Conservation (phyloP, 2,329 filamentous ascomycete species). For the Grosmannia clavigera region DNA sequence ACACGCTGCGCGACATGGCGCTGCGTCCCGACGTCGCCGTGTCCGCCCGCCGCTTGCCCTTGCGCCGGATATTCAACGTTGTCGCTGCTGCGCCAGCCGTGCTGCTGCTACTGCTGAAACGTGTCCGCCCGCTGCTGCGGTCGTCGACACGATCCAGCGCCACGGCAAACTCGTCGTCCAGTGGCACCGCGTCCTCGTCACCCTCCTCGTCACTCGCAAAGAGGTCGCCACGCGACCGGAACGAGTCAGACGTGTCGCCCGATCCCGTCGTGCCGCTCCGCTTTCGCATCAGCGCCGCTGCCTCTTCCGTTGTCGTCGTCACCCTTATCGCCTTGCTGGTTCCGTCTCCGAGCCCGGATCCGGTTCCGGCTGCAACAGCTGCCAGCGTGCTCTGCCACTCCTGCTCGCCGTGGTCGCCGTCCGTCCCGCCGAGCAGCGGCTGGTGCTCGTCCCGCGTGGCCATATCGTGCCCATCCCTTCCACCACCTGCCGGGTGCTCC, state of each 20-base stretch:
- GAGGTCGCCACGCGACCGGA: conserved; percentile 76
- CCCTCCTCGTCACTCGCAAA: conserved; percentile 79
- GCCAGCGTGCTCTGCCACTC: neutral
- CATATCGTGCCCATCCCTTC: conserved; percentile 4
- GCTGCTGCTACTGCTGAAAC: conserved; percentile 29
- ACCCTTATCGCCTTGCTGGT: neutral
- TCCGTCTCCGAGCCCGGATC: neutral
- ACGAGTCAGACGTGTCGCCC: conserved; percentile 71
- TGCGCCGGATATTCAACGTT: conserved; percentile 57
- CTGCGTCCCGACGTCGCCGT: conserved; percentile 8
- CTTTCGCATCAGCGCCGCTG: conserved; percentile 28
- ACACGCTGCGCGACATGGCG: conserved; percentile 37
- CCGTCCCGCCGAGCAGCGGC: conserved; percentile 43
- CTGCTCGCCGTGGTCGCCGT: conserved; percentile 37
- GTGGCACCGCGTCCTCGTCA: conserved; percentile 82
- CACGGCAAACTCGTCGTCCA: conserved; percentile 87
- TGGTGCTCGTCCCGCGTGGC: conserved; percentile 42
- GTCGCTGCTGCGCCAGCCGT: conserved; percentile 34
- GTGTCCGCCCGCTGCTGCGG: conserved; percentile 53
- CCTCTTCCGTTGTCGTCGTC: neutral
- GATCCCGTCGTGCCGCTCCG: conserved; percentile 72
- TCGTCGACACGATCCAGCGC: conserved; percentile 72
- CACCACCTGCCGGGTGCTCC: conserved; percentile 54
- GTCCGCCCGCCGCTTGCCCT: conserved; percentile 13
- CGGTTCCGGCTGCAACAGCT: conserved; percentile 16